Evolutionary conservation across 768 basidiomycete genomes (phyloP).

Genomic region (Suillus variegatus): DNA sequence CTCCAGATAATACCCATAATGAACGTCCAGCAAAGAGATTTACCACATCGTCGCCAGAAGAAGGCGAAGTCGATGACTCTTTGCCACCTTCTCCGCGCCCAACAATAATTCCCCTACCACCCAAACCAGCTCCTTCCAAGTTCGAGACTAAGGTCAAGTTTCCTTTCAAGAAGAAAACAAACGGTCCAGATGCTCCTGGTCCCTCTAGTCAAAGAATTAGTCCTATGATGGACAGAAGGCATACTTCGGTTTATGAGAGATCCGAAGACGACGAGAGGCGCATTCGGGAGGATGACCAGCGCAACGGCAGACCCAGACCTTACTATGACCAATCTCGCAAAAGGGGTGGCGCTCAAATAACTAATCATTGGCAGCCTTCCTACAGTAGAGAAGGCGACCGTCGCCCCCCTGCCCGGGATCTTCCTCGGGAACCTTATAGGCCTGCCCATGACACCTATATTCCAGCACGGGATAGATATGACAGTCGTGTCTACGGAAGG

Average conservation of each 20-base stretch:
- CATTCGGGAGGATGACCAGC: conserved; percentile 38
- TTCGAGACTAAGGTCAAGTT: conserved; percentile 58
- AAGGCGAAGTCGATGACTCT: conserved; percentile 78
- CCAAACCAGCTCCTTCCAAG: conserved; percentile 38
- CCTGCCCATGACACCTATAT: conserved; percentile 17
- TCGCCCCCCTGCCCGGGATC: conserved; percentile 23
- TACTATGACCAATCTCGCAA: conserved; percentile 14
- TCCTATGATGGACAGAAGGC: conserved; percentile 17
- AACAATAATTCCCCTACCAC: conserved; percentile 26
- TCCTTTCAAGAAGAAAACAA: conserved; percentile 66
- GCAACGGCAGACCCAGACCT: conserved; percentile 24
- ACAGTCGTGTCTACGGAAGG: conserved; percentile 24
- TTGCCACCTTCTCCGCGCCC: conserved; percentile 19
- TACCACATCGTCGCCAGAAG: conserved; percentile 68
- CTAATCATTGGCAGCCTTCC: conserved; percentile 28
- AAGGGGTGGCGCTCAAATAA: neutral
- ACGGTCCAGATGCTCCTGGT: conserved; percentile 33
- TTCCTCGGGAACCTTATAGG: conserved; percentile 25
- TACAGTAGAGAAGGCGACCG: conserved; percentile 27
- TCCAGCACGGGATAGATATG: conserved; percentile 27
- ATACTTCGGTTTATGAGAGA: conserved; percentile 37
- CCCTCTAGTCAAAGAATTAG: conserved; percentile 24
- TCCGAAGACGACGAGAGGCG: conserved; percentile 48
- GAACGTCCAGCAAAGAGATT: conserved; percentile 56
- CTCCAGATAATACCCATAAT: conserved; percentile 52